Conservation (phyloP, 768 basidiomycete species). For the Lyophyllum semitale region DNA sequence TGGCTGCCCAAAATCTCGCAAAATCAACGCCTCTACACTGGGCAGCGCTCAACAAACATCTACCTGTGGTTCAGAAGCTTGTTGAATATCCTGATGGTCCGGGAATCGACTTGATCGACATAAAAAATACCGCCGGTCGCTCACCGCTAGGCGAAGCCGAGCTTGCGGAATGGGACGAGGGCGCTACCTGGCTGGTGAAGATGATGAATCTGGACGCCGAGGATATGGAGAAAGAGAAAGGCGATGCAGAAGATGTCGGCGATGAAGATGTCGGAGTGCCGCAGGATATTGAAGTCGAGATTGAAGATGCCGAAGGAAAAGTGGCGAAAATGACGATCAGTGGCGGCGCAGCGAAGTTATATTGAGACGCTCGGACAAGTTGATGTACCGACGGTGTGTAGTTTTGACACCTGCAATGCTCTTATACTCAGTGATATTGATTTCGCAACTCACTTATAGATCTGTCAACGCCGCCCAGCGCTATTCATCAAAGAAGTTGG, state of each 20-base stretch:
- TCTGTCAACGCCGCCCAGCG: too few relatives aligned
- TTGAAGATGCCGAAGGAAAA: slow-evolving; percentile 71
- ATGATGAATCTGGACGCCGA: slow-evolving; percentile 74
- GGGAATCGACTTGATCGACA: slow-evolving; percentile 70
- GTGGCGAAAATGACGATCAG: slow-evolving; percentile 64
- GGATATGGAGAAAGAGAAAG: slow-evolving; percentile 31
- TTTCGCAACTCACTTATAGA: not conserved
- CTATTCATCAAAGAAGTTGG: too few relatives aligned
- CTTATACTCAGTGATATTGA: not conserved
- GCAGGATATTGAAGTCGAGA: slow-evolving; percentile 64
- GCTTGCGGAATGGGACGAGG: slow-evolving; percentile 79
- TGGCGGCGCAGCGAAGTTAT: slow-evolving; percentile 15
- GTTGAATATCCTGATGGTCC: slow-evolving; percentile 59
- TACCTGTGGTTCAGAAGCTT: slow-evolving; percentile 59
- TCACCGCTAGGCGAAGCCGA: slow-evolving; percentile 86
- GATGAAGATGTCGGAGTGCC: slow-evolving; percentile 34
- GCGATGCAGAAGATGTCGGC: slow-evolving; percentile 35
- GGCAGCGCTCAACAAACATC: slow-evolving; percentile 85
- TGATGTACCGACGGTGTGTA: not conserved
- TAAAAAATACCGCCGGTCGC: slow-evolving; percentile 70
- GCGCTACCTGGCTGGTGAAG: slow-evolving; percentile 79
- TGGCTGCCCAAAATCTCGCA: slow-evolving; percentile 65
- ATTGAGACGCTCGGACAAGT: not conserved
- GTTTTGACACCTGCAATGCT: not conserved
- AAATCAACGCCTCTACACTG: slow-evolving; percentile 89